Percentiles rank a stretch among this genome's conserved stretches.
Evolutionary conservation across 371 early-diverging fungal species (phyloP).

Genomic region (Massospora cicadina): DNA sequence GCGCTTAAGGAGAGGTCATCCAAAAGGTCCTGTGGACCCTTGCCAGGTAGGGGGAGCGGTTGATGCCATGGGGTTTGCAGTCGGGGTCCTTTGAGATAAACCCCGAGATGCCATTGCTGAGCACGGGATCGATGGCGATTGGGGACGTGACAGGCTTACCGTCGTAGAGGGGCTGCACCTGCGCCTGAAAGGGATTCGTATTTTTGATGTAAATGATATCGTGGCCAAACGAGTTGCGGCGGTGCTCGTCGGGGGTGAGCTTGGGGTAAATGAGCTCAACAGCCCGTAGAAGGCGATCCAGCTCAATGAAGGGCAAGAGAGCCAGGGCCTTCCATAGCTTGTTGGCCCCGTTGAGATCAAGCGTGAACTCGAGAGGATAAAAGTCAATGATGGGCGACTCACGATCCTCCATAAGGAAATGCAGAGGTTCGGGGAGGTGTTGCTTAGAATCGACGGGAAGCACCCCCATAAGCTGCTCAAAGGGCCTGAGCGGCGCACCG

Average conservation of each 20-base stretch:
- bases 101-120: slow-evolving; percentile 42
- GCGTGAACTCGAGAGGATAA: slow-evolving; percentile 81
- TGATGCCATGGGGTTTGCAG: slow-evolving; percentile 50
- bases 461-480: slow-evolving; percentile 96
- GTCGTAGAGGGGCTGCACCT: no score
- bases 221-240: slow-evolving; percentile 48
- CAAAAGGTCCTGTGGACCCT: slow-evolving; percentile 33
- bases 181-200: no score
- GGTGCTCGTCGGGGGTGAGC: slow-evolving; percentile 3
- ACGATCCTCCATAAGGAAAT: slow-evolving; percentile 67
- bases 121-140: slow-evolving; percentile 27
- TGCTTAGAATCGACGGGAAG: slow-evolving; percentile 69
- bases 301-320: slow-evolving; percentile 78
- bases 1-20: slow-evolving; percentile 31
- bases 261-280: not conserved
- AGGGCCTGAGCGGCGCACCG: slow-evolving; percentile 72
- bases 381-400: slow-evolving; percentile 77
- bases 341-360: slow-evolving; percentile 97
- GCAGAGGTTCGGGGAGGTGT: slow-evolving; percentile 41
- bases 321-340: slow-evolving; percentile 85
- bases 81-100: slow-evolving; percentile 37
- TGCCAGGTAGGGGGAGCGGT: slow-evolving; percentile 39
- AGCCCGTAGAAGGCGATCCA: slow-evolving; percentile 60
- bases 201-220: no score
- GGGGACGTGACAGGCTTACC: no score